phyloP scores from a whole-genome alignment of 2,329 filamentous ascomycete species.

The Parasarocladium wereldwijsianum region DNA sequence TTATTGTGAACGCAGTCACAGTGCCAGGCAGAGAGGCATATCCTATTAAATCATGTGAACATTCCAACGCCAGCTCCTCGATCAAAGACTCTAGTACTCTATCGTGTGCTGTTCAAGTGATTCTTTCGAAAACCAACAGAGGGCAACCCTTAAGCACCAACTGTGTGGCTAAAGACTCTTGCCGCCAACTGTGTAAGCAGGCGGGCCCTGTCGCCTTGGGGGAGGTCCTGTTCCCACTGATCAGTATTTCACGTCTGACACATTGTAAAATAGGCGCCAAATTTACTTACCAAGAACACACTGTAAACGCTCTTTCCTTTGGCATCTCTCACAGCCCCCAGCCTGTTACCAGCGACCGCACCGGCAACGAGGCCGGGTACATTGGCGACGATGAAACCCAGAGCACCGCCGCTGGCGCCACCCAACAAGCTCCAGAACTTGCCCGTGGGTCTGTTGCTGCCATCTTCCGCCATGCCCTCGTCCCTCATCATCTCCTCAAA shows the following conservation, averaged over 20 bases:
- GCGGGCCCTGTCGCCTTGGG: constrained; percentile 65
- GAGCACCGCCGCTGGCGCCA: constrained; percentile 70
- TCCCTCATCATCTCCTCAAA: constrained; percentile 87
- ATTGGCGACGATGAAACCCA: constrained; percentile 93
- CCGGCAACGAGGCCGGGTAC: constrained; percentile 80
- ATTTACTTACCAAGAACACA: constrained; percentile 53
- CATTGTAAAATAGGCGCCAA: not conserved
- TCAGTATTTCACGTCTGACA: not conserved
- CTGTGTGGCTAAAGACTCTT: constrained; percentile 72
- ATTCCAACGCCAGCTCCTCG: no score
- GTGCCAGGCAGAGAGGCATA: no score
- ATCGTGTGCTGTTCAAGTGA: no score
- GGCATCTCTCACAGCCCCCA: constrained; percentile 81
- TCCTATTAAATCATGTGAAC: no score
- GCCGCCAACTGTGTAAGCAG: constrained; percentile 72
- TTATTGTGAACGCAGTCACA: no score
- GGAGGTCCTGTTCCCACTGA: constrained; percentile 47
- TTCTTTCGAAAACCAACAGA: no score
- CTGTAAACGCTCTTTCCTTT: constrained; percentile 91
- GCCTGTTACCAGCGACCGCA: constrained; percentile 77
- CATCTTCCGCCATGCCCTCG: constrained; percentile 64
- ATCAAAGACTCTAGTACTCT: no score
- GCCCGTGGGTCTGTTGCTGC: constrained; percentile 42
- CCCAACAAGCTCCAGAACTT: constrained; percentile 83
- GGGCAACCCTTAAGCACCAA: constrained; percentile 35